Evolutionary conservation across 495 filamentous ascomycete genomes (phyloP).

Genomic region (Pyrenula massariospora): DNA sequence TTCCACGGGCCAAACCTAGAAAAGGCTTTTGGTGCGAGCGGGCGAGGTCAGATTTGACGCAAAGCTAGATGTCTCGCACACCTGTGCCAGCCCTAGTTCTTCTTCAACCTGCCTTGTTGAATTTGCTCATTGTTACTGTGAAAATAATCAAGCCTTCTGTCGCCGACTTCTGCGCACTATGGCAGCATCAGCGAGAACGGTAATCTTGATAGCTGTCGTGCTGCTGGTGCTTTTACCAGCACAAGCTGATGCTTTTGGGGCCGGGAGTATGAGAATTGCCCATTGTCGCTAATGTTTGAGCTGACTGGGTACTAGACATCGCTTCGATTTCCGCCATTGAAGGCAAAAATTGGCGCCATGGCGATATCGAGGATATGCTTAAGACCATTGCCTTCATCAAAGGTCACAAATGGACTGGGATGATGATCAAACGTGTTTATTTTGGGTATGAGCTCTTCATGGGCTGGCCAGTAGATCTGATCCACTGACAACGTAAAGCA

Average conservation of each 20-base stretch:
- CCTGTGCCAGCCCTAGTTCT: too few species aligned
- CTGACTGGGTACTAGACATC: conserved; percentile 40
- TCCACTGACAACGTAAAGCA: conserved; percentile 15
- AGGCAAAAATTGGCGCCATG: conserved; percentile 94
- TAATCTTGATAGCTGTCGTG: conserved; percentile 48
- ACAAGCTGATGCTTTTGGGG: conserved; percentile 64
- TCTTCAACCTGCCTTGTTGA: too few species aligned
- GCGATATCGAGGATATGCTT: conserved; percentile 91
- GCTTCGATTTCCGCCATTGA: conserved; percentile 88
- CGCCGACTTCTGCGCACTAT: not conserved
- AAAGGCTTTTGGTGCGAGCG: too few species aligned
- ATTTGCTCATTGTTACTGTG: too few species aligned
- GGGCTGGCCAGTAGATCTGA: too few species aligned
- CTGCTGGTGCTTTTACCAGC: conserved; percentile 40
- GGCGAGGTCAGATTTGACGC: too few species aligned
- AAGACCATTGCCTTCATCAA: conserved; percentile 78
- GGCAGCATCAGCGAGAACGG: not conserved
- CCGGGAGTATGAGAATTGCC: conserved; percentile 48
- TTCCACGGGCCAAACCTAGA: too few species aligned
- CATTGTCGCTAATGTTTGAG: conserved; percentile 3
- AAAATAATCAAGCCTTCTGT: too few species aligned
- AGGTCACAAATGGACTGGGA: conserved; percentile 88
- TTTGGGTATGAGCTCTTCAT: conserved; percentile 46
- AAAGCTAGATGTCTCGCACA: too few species aligned
- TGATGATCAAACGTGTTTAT: conserved; percentile 82